Conservation (phyloP, 1,284 basidiomycete species). For the Leccinum holopus region DNA sequence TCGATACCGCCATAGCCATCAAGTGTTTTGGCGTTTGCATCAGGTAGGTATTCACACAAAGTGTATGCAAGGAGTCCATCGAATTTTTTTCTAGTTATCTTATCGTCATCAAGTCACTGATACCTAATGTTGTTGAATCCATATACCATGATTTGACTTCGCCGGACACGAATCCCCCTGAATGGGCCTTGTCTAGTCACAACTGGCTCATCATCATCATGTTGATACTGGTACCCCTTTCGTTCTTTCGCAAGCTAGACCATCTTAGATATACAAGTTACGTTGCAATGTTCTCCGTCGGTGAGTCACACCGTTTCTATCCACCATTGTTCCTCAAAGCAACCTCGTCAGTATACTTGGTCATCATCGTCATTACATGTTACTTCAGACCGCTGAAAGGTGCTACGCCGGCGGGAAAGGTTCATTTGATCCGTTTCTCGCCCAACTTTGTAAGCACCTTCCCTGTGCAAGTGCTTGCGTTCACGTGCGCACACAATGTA, state of each 20-base stretch:
- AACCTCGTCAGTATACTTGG: constrained; percentile 60
- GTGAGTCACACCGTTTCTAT: constrained; percentile 41
- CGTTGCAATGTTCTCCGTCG: constrained; percentile 81
- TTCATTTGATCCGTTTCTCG: constrained; percentile 69
- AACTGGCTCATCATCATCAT: constrained; percentile 86
- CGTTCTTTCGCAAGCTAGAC: constrained; percentile 84
- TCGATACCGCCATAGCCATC: constrained; percentile 92
- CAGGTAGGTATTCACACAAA: constrained; percentile 50
- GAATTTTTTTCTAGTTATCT: constrained; percentile 59
- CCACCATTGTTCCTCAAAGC: constrained; percentile 8
- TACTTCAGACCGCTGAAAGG: constrained; percentile 71
- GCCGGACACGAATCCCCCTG: constrained; percentile 61
- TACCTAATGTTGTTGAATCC: constrained; percentile 90
- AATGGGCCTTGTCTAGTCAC: constrained; percentile 73
- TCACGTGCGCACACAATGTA: constrained; percentile 90
- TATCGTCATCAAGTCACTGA: constrained; percentile 92
- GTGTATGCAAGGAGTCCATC: not conserved
- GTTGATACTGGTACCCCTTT: constrained; percentile 82
- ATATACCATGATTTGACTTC: constrained; percentile 78
- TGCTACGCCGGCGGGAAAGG: constrained; percentile 60
- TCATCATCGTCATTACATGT: constrained; percentile 71
- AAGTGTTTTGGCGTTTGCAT: constrained; percentile 98
- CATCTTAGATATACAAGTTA: constrained; percentile 84
- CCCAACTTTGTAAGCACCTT: constrained; percentile 82
- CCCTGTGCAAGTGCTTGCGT: constrained; percentile 95